Base-by-base conservation (phyloP, 2,329 filamentous ascomycete genomes). In the Akanthomyces muscarius region DNA sequence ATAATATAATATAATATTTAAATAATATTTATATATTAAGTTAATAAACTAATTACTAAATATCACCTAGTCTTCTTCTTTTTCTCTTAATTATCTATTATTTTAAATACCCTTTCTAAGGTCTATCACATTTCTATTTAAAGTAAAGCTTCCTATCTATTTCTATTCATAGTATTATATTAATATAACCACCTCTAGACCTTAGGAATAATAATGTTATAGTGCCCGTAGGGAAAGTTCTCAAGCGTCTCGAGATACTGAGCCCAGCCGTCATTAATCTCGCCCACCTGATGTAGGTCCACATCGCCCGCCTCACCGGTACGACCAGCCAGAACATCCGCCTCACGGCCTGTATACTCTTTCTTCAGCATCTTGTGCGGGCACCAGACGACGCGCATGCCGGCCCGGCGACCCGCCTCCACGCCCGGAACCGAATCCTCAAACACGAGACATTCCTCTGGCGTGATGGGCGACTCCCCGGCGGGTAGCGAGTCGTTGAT, bases 381-480 rank as follows among this genome's bases (percentile, higher is more conserved):
- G 69, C 87, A 89, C 95, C 95, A 99, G 1, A 97, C 82, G 14
- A 96, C 92, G 68, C 94, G 87, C 94, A 98, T 98, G 0, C 94
- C 94, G 0, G 95, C 95, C 67, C 95, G 86, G 60, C 95, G 82
- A 5, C 92, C 95, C 2, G 92, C 87, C 77, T 99, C 95, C 3
- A 97, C 92, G 4, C 95, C 95, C 0, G 92, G 91, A 1, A 98
- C 93, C 52, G 89, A 91, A 75, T 99, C 95, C 77, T 99, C 95
- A 70, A 99, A 98, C 0, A 98, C 95, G 18, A 99, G 81, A 73
- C 95, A 98, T 76, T 98, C 94, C 68, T 90, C 89, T 0, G 92
- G 92, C 61, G 73, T 81, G 66, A 99, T 88, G 64, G 84, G 78
- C 67, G 82, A 78, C 58, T 89, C 87, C 45, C 85, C 86, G 4